Base-by-base conservation (phyloP, 2,329 filamentous ascomycete genomes). In the Macrophomina pseudophaseolina region DNA sequence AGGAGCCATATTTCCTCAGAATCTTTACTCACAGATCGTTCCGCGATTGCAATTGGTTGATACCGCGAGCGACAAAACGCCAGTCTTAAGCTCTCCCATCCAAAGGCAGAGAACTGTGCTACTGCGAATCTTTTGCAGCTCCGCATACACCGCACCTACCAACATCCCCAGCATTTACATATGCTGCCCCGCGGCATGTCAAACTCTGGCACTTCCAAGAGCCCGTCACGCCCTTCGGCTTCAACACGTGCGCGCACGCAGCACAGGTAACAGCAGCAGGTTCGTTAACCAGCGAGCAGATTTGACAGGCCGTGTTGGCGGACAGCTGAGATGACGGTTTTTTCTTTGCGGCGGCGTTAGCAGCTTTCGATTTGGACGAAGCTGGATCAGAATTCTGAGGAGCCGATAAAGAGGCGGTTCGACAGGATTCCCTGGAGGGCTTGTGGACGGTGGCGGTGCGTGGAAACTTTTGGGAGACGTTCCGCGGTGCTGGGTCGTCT, bases 141-240 rank as follows among this genome's bases (percentile, higher is more conserved):
- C 88, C 89, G 74, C 91, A 94, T 5, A 91, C 77, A 3, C 91
- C 90, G 74, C 91, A 94, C 0, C 88, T 75, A 6, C 88, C 89
- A 69, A 84, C 87, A 75, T 94, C 91, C 1, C 85, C 87, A 11
- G 89, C 84, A 72, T 94, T 94, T 63, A 89, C 73, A 74, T 92
- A 94, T 23, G 72, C 68, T 53, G 83, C 86, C 12, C 79, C 82
- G 67, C 78, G 78, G 74, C 91, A 94, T 2, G 79, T 70, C 3
- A 75, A 73, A 69, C 84, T 86, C 51, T 74, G 76, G 74, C 91
- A 94, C 56, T 78, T 79, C 91, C 92, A 94, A n/a, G 85, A 79
- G 18, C 81, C 78, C 0, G 83, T 79, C 52, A 89, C 82, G 59
- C 84, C 83, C 0, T 78, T 73, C 0, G 82, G 78, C 52, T 86